These are phyloP conservation scores for Phycomyces blakesleeanus DNA, from an alignment of 192 early-diverging fungal species.

Conservation along the genomic window DNA sequence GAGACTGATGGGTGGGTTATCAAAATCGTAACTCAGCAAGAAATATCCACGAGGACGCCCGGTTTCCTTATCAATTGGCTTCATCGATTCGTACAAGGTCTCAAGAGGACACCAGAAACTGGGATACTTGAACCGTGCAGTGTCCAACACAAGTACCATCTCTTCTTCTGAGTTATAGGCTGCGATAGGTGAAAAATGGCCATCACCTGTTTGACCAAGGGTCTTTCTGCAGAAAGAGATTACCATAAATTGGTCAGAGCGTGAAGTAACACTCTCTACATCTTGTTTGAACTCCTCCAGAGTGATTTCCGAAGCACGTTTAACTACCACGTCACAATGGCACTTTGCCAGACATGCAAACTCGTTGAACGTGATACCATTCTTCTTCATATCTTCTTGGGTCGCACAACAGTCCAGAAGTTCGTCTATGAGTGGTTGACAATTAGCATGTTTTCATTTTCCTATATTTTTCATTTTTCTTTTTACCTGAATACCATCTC, in stretches of 20 bases:
- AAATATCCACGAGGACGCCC: slow-evolving; percentile 84
- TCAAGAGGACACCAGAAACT: slow-evolving; percentile 77
- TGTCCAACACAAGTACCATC: slow-evolving; percentile 81
- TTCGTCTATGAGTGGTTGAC: slow-evolving; percentile 53
- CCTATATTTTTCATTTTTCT: no score
- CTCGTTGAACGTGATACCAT: slow-evolving; percentile 88
- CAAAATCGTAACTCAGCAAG: slow-evolving; percentile 51
- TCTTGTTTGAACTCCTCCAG: slow-evolving; percentile 80
- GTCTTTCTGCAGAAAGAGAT: slow-evolving; percentile 76
- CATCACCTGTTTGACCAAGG: slow-evolving; percentile 89
- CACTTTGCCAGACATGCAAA: slow-evolving; percentile 88
- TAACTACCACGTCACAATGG: slow-evolving; percentile 75
- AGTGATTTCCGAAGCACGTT: slow-evolving; percentile 61
- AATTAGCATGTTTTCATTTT: neutral
- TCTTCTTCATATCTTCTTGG: slow-evolving; percentile 68
- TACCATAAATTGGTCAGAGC: slow-evolving; percentile 80
- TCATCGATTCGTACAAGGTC: slow-evolving; percentile 74
- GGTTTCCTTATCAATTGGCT: slow-evolving; percentile 79
- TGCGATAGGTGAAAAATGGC: slow-evolving; percentile 90
- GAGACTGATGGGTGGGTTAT: slow-evolving; percentile 34
- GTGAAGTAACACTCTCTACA: slow-evolving; percentile 59
- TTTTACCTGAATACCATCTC: slow-evolving; percentile 66
- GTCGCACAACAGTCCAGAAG: slow-evolving; percentile 67
- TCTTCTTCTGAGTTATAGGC: slow-evolving; percentile 72
- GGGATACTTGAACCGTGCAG: slow-evolving; percentile 90